These are phyloP conservation scores for Tremellales sp. DNA, from an alignment of 1,284 basidiomycete genomes.

Conservation along the genomic window DNA sequence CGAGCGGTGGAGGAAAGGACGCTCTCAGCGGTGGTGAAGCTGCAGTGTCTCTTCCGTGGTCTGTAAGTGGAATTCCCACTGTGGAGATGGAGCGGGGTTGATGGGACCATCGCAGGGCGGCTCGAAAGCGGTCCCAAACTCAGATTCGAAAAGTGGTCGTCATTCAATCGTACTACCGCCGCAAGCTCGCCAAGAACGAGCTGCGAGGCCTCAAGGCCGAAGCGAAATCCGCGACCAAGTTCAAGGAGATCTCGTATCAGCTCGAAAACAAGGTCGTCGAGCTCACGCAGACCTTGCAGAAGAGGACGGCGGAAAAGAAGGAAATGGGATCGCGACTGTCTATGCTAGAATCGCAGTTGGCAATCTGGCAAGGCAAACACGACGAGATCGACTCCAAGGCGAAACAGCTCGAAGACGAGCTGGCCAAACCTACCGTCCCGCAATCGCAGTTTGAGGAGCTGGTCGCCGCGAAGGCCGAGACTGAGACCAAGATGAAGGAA, in stretches of 20 bases:
- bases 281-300: conserved; percentile 93
- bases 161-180: conserved; percentile 88
- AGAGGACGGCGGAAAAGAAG: conserved; percentile 87
- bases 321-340: conserved; percentile 69
- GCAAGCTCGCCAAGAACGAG: conserved; percentile 80
- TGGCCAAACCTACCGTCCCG: conserved; percentile 71
- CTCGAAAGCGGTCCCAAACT: conserved; percentile 60
- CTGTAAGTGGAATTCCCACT: conserved; percentile 57
- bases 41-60: conserved; percentile 87
- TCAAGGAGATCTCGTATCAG: conserved; percentile 98
- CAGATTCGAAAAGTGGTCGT: conserved; percentile 75
- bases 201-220: conserved; percentile 79
- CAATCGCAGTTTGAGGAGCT: conserved; percentile 72
- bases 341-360: conserved; percentile 79
- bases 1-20: conserved; percentile 61
- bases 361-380: conserved; percentile 78
- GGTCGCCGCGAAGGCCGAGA: conserved; percentile 67
- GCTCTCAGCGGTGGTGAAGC: conserved; percentile 62
- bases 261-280: conserved; percentile 99
- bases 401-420: conserved; percentile 68
- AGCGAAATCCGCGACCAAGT: conserved; percentile 94
- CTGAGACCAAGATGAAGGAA: conserved; percentile 79
- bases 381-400: conserved; percentile 79
- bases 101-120: conserved; percentile 56
- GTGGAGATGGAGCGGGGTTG: conserved; percentile 1